Evolutionary conservation across 2,329 filamentous ascomycete genomes (phyloP).

Genomic region (Sporothrix humicola): DNA sequence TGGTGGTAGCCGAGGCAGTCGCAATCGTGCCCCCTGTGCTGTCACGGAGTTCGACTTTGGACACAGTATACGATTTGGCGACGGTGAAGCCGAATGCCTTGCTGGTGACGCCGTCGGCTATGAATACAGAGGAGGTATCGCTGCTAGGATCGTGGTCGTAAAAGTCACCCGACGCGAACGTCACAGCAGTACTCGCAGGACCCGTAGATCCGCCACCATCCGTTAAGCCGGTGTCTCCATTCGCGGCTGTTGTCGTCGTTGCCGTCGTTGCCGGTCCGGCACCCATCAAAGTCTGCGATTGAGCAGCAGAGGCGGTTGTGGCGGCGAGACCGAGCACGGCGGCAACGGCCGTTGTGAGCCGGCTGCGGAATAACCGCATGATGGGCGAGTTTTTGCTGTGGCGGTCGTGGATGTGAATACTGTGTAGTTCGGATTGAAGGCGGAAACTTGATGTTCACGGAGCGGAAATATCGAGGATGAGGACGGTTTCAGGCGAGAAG

Average conservation of each 20-base stretch:
- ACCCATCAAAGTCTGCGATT: background rate
- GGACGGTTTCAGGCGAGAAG: background rate
- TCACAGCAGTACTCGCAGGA: no score
- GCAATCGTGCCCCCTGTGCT: background rate
- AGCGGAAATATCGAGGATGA: background rate
- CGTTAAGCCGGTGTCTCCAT: background rate
- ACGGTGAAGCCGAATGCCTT: constrained; percentile 20
- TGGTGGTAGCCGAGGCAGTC: background rate
- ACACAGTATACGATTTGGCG: background rate
- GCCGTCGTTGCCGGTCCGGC: background rate
- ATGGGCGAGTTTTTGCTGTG: background rate
- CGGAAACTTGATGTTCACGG: no score
- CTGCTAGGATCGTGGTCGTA: background rate
- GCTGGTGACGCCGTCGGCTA: background rate
- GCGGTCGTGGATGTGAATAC: background rate
- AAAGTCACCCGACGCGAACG: background rate
- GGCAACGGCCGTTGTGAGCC: constrained; percentile 20
- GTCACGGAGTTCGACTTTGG: background rate
- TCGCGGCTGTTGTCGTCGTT: background rate
- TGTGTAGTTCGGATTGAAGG: no score
- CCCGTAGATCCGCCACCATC: background rate
- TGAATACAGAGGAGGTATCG: background rate
- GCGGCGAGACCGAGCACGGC: background rate
- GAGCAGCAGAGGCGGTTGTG: background rate
- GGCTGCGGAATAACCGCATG: constrained; percentile 5